phyloP scores from a whole-genome alignment of 352 stramenopile species.

The Aphanomyces euteiches region DNA sequence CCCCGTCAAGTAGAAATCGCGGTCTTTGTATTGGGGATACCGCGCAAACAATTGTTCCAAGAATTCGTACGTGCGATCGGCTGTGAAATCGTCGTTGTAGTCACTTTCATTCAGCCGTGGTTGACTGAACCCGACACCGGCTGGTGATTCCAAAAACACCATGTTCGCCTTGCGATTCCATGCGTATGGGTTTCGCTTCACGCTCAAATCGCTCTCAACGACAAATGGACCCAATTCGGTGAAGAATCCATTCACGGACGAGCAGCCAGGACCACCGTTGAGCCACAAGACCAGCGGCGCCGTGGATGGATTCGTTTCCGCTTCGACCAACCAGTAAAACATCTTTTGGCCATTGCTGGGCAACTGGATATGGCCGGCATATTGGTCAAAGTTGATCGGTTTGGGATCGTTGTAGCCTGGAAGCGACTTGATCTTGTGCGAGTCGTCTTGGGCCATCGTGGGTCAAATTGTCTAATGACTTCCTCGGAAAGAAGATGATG shows the following conservation, averaged over 20 bases:
- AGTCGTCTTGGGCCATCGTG: not conserved
- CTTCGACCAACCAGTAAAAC: not conserved
- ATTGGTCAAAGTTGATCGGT: not conserved
- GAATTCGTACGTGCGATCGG: slow-evolving; percentile 9
- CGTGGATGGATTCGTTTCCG: not conserved
- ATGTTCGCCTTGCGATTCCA: slow-evolving; percentile 56
- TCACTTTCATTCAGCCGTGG: slow-evolving; percentile 47
- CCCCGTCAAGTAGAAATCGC: slow-evolving; percentile 44
- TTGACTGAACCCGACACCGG: slow-evolving; percentile 78
- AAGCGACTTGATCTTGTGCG: not conserved
- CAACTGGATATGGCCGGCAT: not conserved
- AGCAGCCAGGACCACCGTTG: not conserved
- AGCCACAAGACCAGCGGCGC: not conserved
- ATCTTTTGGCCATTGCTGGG: not conserved
- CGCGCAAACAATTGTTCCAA: slow-evolving; percentile 45
- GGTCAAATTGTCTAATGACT: no score
- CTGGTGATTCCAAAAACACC: slow-evolving; percentile 86
- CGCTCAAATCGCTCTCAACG: not conserved
- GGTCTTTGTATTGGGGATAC: slow-evolving; percentile 49
- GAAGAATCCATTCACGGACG: not conserved
- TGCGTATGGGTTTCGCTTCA: not conserved
- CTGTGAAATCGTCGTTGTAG: slow-evolving; percentile 20
- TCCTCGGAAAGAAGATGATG: no score
- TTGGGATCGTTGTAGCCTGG: not conserved
- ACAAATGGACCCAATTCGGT: slow-evolving; percentile 3